A percentile compares a stretch with the other conserved stretches of the same genome.
Conservation (phyloP, 2,329 filamentous ascomycete genomes). For the Colletotrichum tropicicola region DNA sequence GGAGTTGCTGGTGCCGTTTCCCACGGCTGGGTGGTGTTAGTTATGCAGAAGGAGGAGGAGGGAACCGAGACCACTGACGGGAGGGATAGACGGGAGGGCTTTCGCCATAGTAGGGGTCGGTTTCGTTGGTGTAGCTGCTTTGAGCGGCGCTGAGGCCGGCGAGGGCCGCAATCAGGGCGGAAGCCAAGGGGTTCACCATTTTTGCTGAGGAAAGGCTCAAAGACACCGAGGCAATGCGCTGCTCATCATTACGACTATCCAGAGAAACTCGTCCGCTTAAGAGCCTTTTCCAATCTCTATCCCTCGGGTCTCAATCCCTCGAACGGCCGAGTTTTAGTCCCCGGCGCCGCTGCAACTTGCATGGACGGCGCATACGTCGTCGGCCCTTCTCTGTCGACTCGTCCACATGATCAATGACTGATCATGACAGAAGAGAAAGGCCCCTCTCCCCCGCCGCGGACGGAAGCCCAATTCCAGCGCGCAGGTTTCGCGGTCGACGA, state of each 20-base stretch:
- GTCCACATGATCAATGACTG: neutral
- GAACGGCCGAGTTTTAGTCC: neutral
- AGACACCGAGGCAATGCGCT: neutral
- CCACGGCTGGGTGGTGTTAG: neutral
- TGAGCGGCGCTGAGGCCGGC: slow-evolving; percentile 13
- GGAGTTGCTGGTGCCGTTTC: slow-evolving; percentile 7
- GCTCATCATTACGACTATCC: neutral
- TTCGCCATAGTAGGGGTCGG: slow-evolving; percentile 18
- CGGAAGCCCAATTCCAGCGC: neutral
- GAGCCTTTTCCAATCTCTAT: neutral
- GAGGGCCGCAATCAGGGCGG: neutral
- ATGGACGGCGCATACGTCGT: neutral
- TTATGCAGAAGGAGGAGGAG: too few species aligned
- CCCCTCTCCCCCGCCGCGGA: neutral
- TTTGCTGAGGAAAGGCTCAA: neutral
- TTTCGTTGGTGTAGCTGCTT: slow-evolving; percentile 5
- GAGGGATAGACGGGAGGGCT: slow-evolving; percentile 23
- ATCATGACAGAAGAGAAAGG: too few species aligned
- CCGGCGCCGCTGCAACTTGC: neutral
- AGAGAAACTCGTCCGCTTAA: neutral
- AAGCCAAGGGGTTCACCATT: slow-evolving; percentile 5
- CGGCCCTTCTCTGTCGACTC: neutral
- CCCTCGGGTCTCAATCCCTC: neutral
- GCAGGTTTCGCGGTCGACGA: too few species aligned
- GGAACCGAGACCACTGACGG: neutral